Evolutionary conservation across 2,329 filamentous ascomycete species (phyloP).

Genomic region (Xylariaceae sp.): DNA sequence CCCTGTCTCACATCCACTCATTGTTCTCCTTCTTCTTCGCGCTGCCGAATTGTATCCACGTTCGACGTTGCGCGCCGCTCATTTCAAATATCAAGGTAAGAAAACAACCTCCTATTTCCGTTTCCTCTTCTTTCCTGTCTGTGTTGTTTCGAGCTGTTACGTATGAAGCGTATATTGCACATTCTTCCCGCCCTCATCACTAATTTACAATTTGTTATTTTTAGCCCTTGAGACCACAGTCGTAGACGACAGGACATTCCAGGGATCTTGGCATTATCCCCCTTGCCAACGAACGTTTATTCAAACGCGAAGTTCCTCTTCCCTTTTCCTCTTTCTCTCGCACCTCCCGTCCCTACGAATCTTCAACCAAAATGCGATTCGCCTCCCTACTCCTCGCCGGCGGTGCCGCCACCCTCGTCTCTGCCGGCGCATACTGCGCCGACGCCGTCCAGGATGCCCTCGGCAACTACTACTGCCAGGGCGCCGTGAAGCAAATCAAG

Average conservation of each 20-base stretch:
- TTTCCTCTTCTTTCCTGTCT: too few relatives aligned
- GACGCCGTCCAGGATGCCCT: conserved; percentile 24
- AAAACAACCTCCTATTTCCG: too few relatives aligned
- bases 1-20: conserved; percentile 19
- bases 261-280: too few relatives aligned
- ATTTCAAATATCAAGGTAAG: conserved; percentile 14
- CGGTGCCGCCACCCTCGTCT: conserved; percentile 26
- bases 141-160: too few relatives aligned
- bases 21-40: conserved; percentile 19
- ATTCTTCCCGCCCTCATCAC: too few relatives aligned
- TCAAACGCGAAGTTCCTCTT: background rate
- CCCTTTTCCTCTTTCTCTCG: background rate
- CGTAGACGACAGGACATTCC: too few relatives aligned
- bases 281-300: too few relatives aligned
- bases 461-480: conserved; percentile 29
- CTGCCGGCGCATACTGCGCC: conserved; percentile 23
- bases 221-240: too few relatives aligned
- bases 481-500: conserved; percentile 56
- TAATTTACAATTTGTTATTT: too few relatives aligned
- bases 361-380: conserved; percentile 22
- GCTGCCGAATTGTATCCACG: conserved; percentile 21
- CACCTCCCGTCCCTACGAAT: too few relatives aligned
- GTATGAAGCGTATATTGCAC: too few relatives aligned
- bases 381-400: conserved; percentile 25
- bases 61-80: conserved; percentile 31